phyloP scores from a whole-genome alignment of 176 grass and related monocot genomes.

The Rhynchospora pubera region DNA sequence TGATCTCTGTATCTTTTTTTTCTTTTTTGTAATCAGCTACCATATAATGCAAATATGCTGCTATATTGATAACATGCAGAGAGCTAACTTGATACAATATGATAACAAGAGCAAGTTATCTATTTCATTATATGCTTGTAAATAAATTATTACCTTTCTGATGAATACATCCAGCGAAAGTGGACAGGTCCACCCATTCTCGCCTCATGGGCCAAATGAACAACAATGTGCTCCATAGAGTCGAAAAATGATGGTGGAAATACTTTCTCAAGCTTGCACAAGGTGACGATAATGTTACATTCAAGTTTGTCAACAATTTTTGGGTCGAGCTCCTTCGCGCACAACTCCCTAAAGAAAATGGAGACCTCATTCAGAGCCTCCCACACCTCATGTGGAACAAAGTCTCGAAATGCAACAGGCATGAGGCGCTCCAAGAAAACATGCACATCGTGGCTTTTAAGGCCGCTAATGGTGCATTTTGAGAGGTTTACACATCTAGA shows the following conservation, averaged over 20 bases:
- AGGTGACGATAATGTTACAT: neutral
- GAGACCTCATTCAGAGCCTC: neutral
- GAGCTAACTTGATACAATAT: too few species aligned
- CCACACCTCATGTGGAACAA: neutral
- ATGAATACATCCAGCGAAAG: slow-evolving; percentile 23
- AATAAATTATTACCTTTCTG: neutral
- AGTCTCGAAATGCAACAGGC: neutral
- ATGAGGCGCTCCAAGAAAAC: neutral
- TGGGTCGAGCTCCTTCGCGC: slow-evolving; percentile 1
- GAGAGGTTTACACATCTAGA: neutral
- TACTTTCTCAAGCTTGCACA: slow-evolving; percentile 24
- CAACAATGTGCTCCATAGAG: slow-evolving; percentile 1
- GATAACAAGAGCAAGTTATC: too few species aligned
- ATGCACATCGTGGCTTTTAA: slow-evolving; percentile 28
- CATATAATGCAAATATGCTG: too few species aligned
- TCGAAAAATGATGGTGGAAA: slow-evolving; percentile 18
- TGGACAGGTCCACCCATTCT: neutral
- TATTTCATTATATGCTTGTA: too few species aligned
- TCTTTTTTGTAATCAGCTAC: too few species aligned
- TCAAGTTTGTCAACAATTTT: neutral
- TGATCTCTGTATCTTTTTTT: too few species aligned
- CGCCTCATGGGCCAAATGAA: slow-evolving; percentile 13
- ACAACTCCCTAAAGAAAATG: slow-evolving; percentile 1
- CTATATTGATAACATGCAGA: too few species aligned
- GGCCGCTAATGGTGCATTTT: neutral